These are phyloP conservation scores for Xenoacremonium recifei DNA, from an alignment of 2,329 filamentous ascomycete genomes.

Conservation along the genomic window DNA sequence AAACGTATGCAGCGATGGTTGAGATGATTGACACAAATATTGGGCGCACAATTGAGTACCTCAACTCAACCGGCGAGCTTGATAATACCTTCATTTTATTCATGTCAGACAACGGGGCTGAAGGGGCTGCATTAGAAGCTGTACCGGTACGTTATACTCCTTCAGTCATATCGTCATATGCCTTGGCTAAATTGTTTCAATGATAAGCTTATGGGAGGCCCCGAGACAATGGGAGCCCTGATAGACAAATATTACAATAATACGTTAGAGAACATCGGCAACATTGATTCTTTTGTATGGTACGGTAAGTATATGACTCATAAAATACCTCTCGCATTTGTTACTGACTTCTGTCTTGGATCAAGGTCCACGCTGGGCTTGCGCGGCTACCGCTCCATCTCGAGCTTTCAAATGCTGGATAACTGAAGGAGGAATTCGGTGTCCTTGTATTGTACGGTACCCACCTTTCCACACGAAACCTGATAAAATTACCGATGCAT, in stretches of 20 bases:
- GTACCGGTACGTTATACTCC: no score
- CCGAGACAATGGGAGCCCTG: constrained; percentile 10
- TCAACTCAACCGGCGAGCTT: constrained; percentile 45
- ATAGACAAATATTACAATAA: constrained; percentile 45
- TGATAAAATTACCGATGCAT: constrained; percentile 26
- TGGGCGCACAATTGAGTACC: constrained; percentile 47
- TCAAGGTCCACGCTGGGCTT: no score
- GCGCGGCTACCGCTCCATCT: constrained; percentile 36
- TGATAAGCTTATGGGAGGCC: constrained; percentile 31
- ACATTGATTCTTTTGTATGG: constrained; percentile 60
- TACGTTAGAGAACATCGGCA: no score
- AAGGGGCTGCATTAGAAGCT: constrained; percentile 56
- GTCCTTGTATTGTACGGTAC: constrained; percentile 22
- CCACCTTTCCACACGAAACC: constrained; percentile 35
- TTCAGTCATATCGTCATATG: no score
- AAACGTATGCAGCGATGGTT: constrained; percentile 54
- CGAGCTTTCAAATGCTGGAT: constrained; percentile 34
- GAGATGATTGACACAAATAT: constrained; percentile 51
- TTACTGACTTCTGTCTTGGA: no score
- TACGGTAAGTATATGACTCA: no score
- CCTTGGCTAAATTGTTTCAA: no score
- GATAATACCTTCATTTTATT: constrained; percentile 54
- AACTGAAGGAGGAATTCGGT: constrained; percentile 27
- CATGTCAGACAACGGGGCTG: constrained; percentile 55
- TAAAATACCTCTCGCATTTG: no score